Base-by-base conservation (phyloP, 169 alveolate genomes). In the Miamiensis avidus region DNA sequence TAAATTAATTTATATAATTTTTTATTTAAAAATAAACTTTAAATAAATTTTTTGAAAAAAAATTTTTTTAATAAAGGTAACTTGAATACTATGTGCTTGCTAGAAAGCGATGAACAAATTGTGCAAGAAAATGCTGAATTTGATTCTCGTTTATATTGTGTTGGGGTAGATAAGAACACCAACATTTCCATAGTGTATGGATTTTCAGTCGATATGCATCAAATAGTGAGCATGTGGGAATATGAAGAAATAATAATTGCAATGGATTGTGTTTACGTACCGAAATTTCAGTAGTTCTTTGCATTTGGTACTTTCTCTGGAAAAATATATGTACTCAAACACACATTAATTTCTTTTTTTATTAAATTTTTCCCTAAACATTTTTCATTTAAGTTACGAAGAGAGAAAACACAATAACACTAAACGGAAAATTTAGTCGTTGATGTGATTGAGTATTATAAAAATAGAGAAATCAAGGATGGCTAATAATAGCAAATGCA, bases 211-310 rank as follows among this genome's bases (percentile, higher is more conserved):
- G 87, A 90, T 20, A 85, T 93, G n/a, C 93, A 94, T 81, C 95
- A 94, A 76, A 72, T 94, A 11, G 91, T 94, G 6, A 96, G 92
- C 78, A 93, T 93, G 31, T 94, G 97, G 95, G 25, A 81, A 26
- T 94, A 91, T 31, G 96, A 95, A 11, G 82, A 82, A 72, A 32
- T 79, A 30, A 86, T 92, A 11, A 49, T 49, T 11, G 20, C 26
- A 11, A 49, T 49, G 20, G 69, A 49, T 20, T 4, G 69, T 11
- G 20, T 49, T 49, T 49, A 49, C 20, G 20, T 49, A 49, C 69
- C 69, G 69, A 49, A 49, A 49, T 11, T 49, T 49, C 26, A 20
- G 26, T 20, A 90, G 31, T 82, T 93, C 6, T 83, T 84, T 33
- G 97, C 95, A 25, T 91, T 84, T 29, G 95, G 97, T 26, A 89